Evolutionary conservation across 176 grass and related monocot species (phyloP).

Genomic region (Hordeum vulgare): MorexV3_pseudomolecules_assembly NC_058519.1:645148501-645149000

Average conservation of each 20-base stretch:
- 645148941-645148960: too few relatives aligned
- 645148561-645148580: conserved; percentile 79
- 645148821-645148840: not conserved
- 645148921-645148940: too few relatives aligned
- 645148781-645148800: not conserved
- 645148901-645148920: too few relatives aligned
- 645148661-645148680: not conserved
- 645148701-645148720: not conserved
- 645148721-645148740: not conserved
- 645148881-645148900: too few relatives aligned
- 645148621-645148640: conserved; percentile 18
- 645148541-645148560: conserved; percentile 96
- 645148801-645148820: not conserved
- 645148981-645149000: too few relatives aligned
- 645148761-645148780: not conserved
- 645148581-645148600: conserved; percentile 90
- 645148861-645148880: not conserved
- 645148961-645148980: too few relatives aligned
- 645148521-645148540: conserved; percentile 82
- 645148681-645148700: not conserved
- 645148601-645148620: conserved; percentile 86
- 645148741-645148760: not conserved
- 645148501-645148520: conserved; percentile 46
- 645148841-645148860: not conserved
- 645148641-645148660: not conserved